phyloP scores from a whole-genome alignment of 78 protist species.

The Bodo saltans region DNA sequence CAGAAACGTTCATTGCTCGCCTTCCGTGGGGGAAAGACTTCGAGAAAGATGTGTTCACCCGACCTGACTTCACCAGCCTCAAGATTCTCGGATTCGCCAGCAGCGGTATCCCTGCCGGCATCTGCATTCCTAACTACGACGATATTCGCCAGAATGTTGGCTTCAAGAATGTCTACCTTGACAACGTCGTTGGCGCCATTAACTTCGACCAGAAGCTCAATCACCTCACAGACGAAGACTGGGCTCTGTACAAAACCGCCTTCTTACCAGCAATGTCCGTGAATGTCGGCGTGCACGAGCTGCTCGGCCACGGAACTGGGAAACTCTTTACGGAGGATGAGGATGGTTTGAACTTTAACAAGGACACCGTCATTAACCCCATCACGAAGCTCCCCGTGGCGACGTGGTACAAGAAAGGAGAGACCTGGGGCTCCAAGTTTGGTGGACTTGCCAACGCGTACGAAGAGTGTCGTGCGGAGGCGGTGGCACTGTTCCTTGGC shows the following conservation, averaged over 20 bases:
- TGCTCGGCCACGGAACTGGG: constrained; percentile 77
- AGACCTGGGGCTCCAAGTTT: constrained; percentile 59
- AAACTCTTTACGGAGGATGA: constrained; percentile 35
- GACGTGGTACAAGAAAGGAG: constrained; percentile 51
- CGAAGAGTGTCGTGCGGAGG: constrained; percentile 80
- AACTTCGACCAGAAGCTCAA: constrained; percentile 23
- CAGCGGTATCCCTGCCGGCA: constrained; percentile 63
- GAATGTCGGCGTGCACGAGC: constrained; percentile 66
- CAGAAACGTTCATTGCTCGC: constrained; percentile 36
- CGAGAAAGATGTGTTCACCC: constrained; percentile 61
- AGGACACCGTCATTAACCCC: constrained; percentile 37
- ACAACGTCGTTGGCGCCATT: constrained; percentile 53
- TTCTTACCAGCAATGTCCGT: not conserved
- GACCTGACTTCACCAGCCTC: constrained; percentile 74
- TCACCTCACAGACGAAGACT: constrained; percentile 47
- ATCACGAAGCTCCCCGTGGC: constrained; percentile 40
- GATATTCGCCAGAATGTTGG: constrained; percentile 62
- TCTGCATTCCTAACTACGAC: constrained; percentile 64
- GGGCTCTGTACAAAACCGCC: constrained; percentile 30
- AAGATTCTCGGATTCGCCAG: constrained; percentile 65
- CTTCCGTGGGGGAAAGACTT: constrained; percentile 63
- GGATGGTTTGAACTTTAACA: constrained; percentile 41
- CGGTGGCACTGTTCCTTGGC: constrained; percentile 50
- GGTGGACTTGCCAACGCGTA: not conserved
- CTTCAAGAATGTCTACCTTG: constrained; percentile 73